Base-by-base conservation (phyloP, 1,139 yeast genomes). In the Kodamaea sp. region DNA sequence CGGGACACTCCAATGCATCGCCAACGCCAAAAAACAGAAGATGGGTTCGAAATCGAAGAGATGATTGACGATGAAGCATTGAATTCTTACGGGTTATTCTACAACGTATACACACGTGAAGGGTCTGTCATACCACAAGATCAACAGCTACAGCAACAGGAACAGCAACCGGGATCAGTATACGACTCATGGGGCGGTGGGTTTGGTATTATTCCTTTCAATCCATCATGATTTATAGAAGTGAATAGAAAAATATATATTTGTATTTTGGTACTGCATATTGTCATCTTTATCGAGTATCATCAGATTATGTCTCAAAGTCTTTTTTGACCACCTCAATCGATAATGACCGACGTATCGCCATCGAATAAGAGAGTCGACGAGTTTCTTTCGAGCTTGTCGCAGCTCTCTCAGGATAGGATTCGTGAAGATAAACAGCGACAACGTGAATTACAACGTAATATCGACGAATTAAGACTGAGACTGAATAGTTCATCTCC, bases 131-230 rank as follows among this genome's bases (percentile, higher is more conserved):
- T 56, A 26, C 66, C 67, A 0, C 65, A 59, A 11, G 47, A 49
- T 27, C 54, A 49, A 32, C 41, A 42, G 22, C 43, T 44, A 7
- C 57, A 41, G 35, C 39, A 35, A 32, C 30, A 49, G 52, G 30
- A 29, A 9, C 43, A 31, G 10, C 38, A 36, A 2, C 41, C 44
- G 2, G 47, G 48, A 3, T 45, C 53, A 12, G 41, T 42, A 11
- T 50, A 51, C 28, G 56, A 52, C 42, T 48, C 54, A 5, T 49
- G 54, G 54, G 60, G 61, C 5, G 52, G 53, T 5, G 53, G 55
- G 1, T 63, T 60, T 45, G 68, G 65, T 1, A 55, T 62, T 29
- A 60, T 65, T 40, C 70, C 70, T 2, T 65, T 65, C 51, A 65
- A 65, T 38, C 70, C 70, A 5, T 63, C 69, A 2, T 63, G 39